phyloP scores from a whole-genome alignment of 371 early-diverging fungal species.

The Catenaria anguillulae region DNA sequence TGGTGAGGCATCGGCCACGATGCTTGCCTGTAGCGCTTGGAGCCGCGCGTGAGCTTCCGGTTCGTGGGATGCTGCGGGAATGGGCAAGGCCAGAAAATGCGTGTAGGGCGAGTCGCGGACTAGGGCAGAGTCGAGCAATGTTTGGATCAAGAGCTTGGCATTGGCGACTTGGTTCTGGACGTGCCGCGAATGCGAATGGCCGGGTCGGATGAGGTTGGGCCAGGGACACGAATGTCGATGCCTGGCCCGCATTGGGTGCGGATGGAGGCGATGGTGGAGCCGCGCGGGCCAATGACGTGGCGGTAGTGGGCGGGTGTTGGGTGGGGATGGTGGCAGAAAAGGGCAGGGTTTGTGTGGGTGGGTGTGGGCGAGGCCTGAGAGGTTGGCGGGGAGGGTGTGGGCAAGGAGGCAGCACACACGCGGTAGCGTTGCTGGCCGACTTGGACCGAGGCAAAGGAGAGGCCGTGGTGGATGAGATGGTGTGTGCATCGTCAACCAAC shows the following conservation, averaged over 20 bases:
- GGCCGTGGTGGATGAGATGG: background rate
- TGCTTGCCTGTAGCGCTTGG: background rate
- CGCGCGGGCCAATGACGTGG: background rate
- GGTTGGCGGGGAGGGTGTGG: no score
- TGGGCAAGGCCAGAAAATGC: background rate
- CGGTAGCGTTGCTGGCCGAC: no score
- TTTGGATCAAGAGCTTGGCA: background rate
- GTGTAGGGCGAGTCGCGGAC: background rate
- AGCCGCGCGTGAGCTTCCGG: background rate
- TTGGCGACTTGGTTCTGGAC: background rate
- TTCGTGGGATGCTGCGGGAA: background rate
- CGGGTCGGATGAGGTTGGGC: background rate
- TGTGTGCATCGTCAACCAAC: background rate
- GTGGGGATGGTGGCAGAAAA: background rate
- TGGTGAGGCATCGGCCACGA: background rate
- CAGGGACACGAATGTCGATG: background rate
- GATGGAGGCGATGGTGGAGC: background rate
- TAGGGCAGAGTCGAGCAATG: background rate
- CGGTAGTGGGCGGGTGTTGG: background rate
- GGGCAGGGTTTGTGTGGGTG: background rate
- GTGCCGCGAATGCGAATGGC: background rate
- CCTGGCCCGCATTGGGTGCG: background rate
- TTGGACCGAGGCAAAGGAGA: no score
- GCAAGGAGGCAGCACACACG: no score
- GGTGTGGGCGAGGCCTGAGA: background rate